Conservation (phyloP, 129 eudicot species). For the sunflower (Helianthus annuus) region HanXRQr2.0-SUNRISE NC_035444.2:6807913-6808412, state of each 20-base stretch:
- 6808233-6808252: too few relatives aligned
- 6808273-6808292: too few relatives aligned
- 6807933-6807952: constrained; percentile 30
- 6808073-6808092: constrained; percentile 18
- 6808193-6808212: background rate
- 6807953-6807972: constrained; percentile 28
- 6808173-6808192: background rate
- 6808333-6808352: too few relatives aligned
- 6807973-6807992: constrained; percentile 26
- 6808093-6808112: constrained; percentile 1
- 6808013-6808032: constrained; percentile 42
- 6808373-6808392: too few relatives aligned
- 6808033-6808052: constrained; percentile 16
- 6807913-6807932: constrained; percentile 51
- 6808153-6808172: constrained; percentile 51
- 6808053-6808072: constrained; percentile 20
- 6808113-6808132: constrained; percentile 45
- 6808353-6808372: too few relatives aligned
- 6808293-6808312: too few relatives aligned
- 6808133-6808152: constrained; percentile 71
- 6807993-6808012: constrained; percentile 32
- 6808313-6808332: too few relatives aligned
- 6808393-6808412: too few relatives aligned
- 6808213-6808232: too few relatives aligned
- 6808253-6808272: too few relatives aligned